A percentile compares a stretch with the other conserved stretches of the same genome.
Conservation (phyloP, 768 basidiomycete genomes). For the Trichaptum fuscoviolaceum region DNA sequence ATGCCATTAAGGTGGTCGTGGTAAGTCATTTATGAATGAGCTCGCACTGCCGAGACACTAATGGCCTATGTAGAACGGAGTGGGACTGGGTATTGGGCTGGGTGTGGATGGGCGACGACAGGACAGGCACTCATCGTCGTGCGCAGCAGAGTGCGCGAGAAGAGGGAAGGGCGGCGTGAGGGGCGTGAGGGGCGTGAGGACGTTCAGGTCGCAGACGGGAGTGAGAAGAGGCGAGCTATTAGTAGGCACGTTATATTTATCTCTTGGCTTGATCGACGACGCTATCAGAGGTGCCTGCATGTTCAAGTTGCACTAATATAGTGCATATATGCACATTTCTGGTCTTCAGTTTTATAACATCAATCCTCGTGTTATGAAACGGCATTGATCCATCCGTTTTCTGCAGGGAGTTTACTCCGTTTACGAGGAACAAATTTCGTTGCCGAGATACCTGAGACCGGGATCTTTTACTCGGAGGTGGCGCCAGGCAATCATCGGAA, state of each 20-base stretch:
- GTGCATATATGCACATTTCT: neutral
- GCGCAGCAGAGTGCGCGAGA: neutral
- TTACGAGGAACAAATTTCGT: too few species aligned
- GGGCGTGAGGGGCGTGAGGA: neutral
- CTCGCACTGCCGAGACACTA: neutral
- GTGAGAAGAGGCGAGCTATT: neutral
- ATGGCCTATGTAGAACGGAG: neutral
- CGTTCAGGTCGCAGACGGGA: neutral
- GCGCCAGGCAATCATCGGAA: too few species aligned
- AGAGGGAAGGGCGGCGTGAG: neutral
- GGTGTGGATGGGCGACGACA: neutral
- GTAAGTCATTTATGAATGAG: constrained; percentile 1
- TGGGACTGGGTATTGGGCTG: too few species aligned
- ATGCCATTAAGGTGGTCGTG: neutral
- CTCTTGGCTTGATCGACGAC: neutral
- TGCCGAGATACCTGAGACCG: too few species aligned
- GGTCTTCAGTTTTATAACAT: neutral
- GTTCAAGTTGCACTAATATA: neutral
- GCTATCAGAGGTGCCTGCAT: neutral
- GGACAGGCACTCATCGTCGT: neutral
- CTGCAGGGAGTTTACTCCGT: too few species aligned
- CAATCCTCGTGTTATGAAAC: too few species aligned
- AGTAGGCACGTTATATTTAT: neutral
- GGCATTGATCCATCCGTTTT: too few species aligned
- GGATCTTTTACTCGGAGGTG: too few species aligned